Percentiles rank a stretch among this genome's conserved stretches.
These are phyloP conservation scores for Psidium friedrichsthalianum DNA, from an alignment of 345 rosid genomes.

Conservation along the genomic window DNA sequence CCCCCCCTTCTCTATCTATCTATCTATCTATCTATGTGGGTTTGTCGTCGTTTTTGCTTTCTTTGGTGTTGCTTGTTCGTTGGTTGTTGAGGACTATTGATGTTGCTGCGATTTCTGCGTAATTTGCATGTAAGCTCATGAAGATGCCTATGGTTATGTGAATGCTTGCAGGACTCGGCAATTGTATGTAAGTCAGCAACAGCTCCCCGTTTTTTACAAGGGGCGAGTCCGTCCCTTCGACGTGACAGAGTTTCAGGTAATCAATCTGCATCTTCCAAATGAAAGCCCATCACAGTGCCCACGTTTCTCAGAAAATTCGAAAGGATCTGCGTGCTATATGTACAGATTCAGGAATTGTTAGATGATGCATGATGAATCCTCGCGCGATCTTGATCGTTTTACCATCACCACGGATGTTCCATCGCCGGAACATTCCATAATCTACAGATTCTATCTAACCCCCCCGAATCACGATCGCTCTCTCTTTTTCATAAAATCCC, in stretches of 20 bases:
- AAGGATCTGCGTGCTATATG: not conserved
- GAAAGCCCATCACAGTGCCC: not conserved
- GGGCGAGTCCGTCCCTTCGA: constrained; percentile 4
- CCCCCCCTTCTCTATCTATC: not conserved
- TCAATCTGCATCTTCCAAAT: not conserved
- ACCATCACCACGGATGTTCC: not conserved
- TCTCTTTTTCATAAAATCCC: not conserved
- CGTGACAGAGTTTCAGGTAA: constrained; percentile 8
- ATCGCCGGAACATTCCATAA: not conserved
- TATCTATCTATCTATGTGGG: not conserved
- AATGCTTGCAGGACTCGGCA: constrained; percentile 3
- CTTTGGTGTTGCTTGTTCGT: not conserved
- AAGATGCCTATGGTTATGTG: not conserved
- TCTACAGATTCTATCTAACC: not conserved
- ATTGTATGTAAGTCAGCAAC: not conserved
- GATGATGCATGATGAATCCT: not conserved
- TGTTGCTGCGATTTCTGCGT: not conserved
- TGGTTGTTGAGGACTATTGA: not conserved
- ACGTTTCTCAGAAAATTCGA: not conserved
- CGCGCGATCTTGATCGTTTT: not conserved
- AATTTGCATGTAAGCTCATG: not conserved
- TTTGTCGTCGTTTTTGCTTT: not conserved
- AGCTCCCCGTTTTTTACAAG: not conserved
- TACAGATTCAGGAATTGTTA: not conserved
- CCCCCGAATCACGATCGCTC: not conserved